Base-by-base conservation (phyloP, 1,284 basidiomycete species). In the Moesziomyces globuligerus region DNA sequence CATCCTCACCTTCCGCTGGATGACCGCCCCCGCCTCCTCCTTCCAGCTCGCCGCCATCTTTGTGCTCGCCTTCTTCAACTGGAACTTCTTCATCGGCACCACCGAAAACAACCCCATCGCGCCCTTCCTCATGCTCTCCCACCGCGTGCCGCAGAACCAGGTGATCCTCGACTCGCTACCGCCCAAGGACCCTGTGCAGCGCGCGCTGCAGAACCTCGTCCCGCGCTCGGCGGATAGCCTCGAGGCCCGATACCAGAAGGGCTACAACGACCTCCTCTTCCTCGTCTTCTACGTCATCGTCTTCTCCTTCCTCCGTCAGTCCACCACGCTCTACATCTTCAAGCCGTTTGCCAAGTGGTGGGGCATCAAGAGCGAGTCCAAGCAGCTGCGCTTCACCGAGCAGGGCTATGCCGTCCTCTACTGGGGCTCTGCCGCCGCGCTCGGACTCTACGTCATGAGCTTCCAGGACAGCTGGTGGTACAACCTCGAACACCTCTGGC, bases 391-490 rank as follows among this genome's bases (percentile, higher is more conserved):
- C 11, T 79, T 81, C 25, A 78, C 72, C 37, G 80, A 81, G 39
- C 80, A 81, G 54, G 79, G 80, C 38, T 81, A 81, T 41, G 75
- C 75, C 6, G 54, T 81, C 21, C 54, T 75, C 26, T 81, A 81
- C 60, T 81, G 79, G 79, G 79, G 79, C 17, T 48, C 57, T 17
- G 74, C 75, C 18, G 69, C 75, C 17, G 57, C 74, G 7, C 21
- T 80, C 28, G 79, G 79, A 0, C 44, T 80, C 10, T 86, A 86
- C 64, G 90, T 97, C 75, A 98, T 98, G 95, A 84, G 85, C 4
- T 86, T 88, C 73, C 86, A 94, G 17, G 92, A 93, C 0, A 93
- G 90, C 0, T 93, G 89, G 87, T 98, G 93, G 92, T 98, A 90
- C 83, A 62, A 81, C 23, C 51, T 81, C 10, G 72, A 80, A 36